A percentile compares a stretch with the other conserved stretches of the same genome.
Evolutionary conservation across 169 alveolate genomes (phyloP).

Genomic region (Plasmodium ovale): DNA sequence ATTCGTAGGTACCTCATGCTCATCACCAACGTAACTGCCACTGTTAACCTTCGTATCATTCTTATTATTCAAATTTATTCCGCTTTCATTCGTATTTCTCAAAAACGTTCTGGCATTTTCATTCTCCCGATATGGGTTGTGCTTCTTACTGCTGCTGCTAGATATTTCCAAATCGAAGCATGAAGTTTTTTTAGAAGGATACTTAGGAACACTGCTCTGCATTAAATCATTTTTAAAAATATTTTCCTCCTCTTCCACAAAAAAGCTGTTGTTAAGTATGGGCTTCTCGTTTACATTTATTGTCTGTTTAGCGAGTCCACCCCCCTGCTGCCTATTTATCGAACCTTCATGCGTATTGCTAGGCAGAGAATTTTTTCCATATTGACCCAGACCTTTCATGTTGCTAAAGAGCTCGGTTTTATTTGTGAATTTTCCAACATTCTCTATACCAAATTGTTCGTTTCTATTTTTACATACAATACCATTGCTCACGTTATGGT

Average conservation of each 20-base stretch:
- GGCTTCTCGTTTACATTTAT: not conserved
- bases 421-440: too few species aligned
- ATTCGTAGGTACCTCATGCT: not conserved
- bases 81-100: not conserved
- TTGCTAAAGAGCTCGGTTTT: too few species aligned
- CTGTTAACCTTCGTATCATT: not conserved
- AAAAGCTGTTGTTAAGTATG: not conserved
- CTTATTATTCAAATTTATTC: not conserved
- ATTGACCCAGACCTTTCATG: too few species aligned
- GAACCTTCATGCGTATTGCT: too few species aligned
- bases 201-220: too few species aligned
- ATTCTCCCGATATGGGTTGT: not conserved
- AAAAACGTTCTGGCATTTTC: not conserved
- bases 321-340: not conserved
- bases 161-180: not conserved
- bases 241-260: constrained; percentile 1
- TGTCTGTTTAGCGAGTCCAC: not conserved
- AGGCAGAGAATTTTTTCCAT: too few species aligned
- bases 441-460: too few species aligned
- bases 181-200: not conserved
- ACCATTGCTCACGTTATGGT: not conserved
- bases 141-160: not conserved
- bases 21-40: not conserved
- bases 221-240: not conserved
- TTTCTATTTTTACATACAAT: too few species aligned